Conservation (phyloP, 2,329 filamentous ascomycete genomes). For the Acrocalymma vagum region DNA sequence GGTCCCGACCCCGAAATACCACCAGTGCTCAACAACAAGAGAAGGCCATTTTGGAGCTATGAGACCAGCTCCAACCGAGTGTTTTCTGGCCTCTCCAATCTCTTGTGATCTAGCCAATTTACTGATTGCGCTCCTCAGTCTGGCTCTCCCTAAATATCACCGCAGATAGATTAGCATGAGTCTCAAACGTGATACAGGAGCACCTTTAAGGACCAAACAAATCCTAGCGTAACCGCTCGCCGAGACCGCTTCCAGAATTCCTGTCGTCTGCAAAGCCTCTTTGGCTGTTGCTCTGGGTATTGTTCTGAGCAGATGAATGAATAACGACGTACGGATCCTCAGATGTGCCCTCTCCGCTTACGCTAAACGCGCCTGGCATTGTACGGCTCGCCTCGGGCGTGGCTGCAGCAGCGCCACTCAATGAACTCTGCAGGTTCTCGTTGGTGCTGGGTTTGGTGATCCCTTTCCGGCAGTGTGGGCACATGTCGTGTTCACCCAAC, state of each 20-base stretch:
- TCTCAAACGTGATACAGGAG: too few species aligned
- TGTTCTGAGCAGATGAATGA: constrained; percentile 2
- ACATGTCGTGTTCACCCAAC: constrained; percentile 89
- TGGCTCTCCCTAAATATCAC: too few species aligned
- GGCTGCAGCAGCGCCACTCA: too few species aligned
- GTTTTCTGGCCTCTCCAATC: too few species aligned
- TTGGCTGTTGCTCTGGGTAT: neutral
- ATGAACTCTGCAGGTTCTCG: constrained; percentile 11
- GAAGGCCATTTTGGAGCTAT: too few species aligned
- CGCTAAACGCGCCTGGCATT: constrained; percentile 25
- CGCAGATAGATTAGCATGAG: too few species aligned
- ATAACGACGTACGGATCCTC: constrained; percentile 16
- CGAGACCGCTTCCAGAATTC: constrained; percentile 11
- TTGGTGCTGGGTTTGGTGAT: constrained; percentile 47
- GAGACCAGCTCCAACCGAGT: too few species aligned
- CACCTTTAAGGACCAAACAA: constrained; percentile 25
- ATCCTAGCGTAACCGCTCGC: constrained; percentile 28
- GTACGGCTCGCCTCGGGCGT: constrained; percentile 1
- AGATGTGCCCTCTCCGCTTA: constrained; percentile 13
- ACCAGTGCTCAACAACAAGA: too few species aligned
- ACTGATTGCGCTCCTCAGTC: too few species aligned
- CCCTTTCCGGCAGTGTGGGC: constrained; percentile 75
- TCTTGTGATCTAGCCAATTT: too few species aligned
- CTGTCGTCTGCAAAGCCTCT: neutral
- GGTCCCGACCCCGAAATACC: too few species aligned